A percentile compares a stretch with the other conserved stretches of the same genome.
Conservation (phyloP, 805 yeast genomes). For the Metschnikowia hibisci region DNA sequence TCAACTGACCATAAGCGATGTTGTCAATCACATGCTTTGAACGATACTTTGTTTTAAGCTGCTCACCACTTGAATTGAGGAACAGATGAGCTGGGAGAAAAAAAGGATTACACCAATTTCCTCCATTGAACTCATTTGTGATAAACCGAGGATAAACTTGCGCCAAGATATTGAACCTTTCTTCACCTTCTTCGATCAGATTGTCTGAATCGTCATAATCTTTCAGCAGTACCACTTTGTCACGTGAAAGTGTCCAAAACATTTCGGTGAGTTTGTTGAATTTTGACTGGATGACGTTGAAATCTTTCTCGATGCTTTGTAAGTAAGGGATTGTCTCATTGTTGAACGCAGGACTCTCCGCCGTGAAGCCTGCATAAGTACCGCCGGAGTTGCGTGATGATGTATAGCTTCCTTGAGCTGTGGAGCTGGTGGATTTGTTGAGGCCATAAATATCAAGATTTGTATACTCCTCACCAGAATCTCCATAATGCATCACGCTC, state of each 20-base stretch:
- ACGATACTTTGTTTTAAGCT: constrained; percentile 37
- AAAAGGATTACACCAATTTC: constrained; percentile 75
- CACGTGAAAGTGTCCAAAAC: constrained; percentile 30
- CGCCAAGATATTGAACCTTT: constrained; percentile 45
- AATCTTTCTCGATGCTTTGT: constrained; percentile 38
- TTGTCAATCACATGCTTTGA: constrained; percentile 49
- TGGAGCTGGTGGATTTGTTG: constrained; percentile 18
- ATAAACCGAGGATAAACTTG: constrained; percentile 69
- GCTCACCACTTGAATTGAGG: constrained; percentile 42
- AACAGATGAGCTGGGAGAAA: constrained; percentile 38
- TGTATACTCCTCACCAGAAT: constrained; percentile 27
- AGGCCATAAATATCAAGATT: constrained; percentile 28
- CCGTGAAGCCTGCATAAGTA: constrained; percentile 4
- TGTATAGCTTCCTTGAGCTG: constrained; percentile 10
- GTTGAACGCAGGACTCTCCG: constrained; percentile 6
- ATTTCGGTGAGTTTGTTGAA: constrained; percentile 27
- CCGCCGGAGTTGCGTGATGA: constrained; percentile 13
- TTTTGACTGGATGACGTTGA: constrained; percentile 32
- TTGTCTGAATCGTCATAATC: constrained; percentile 40
- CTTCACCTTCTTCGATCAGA: constrained; percentile 33
- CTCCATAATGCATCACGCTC: constrained; percentile 34
- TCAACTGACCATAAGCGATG: constrained; percentile 41
- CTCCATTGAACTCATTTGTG: constrained; percentile 65
- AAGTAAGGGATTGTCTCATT: constrained; percentile 25
- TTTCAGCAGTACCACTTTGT: constrained; percentile 26